phyloP scores from a whole-genome alignment of 2,329 filamentous ascomycete genomes.

The Fusarium falciforme region DNA sequence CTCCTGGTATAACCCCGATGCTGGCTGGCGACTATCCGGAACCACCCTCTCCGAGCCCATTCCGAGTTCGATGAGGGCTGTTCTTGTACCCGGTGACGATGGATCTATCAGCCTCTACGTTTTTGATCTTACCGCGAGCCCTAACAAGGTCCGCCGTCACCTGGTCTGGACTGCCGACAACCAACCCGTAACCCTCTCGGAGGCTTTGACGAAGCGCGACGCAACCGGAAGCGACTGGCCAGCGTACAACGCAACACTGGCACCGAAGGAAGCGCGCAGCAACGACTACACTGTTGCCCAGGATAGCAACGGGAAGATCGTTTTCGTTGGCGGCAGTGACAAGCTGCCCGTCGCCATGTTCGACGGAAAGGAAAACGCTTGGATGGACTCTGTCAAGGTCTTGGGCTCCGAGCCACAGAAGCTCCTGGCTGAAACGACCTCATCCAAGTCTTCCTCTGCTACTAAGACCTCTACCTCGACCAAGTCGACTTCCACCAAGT shows the following conservation, averaged over 20 bases:
- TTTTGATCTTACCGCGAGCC: slow-evolving; percentile 79
- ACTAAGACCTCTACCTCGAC: slow-evolving; percentile 39
- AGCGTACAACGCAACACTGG: slow-evolving; percentile 79
- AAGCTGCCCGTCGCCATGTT: slow-evolving; percentile 81
- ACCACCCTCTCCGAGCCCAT: slow-evolving; percentile 70
- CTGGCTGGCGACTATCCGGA: slow-evolving; percentile 75
- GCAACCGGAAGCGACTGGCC: slow-evolving; percentile 77
- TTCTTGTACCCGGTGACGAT: slow-evolving; percentile 78
- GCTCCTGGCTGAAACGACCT: slow-evolving; percentile 44
- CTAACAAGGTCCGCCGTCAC: slow-evolving; percentile 79
- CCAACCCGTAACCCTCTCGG: slow-evolving; percentile 59
- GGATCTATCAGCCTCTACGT: slow-evolving; percentile 82
- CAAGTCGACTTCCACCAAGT: slow-evolving; percentile 12
- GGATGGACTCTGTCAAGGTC: slow-evolving; percentile 77
- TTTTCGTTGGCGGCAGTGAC: slow-evolving; percentile 80
- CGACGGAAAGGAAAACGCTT: slow-evolving; percentile 78
- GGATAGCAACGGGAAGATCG: slow-evolving; percentile 73
- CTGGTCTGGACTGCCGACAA: slow-evolving; percentile 74
- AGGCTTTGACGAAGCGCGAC: slow-evolving; percentile 53
- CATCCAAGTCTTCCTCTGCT: slow-evolving; percentile 17
- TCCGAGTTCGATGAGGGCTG: slow-evolving; percentile 67
- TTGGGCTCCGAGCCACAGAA: slow-evolving; percentile 64
- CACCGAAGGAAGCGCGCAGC: slow-evolving; percentile 71
- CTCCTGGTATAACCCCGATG: slow-evolving; percentile 75
- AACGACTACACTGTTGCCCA: slow-evolving; percentile 77